phyloP scores from a whole-genome alignment of 164 flowering plant species.

The Piper longum region DNA sequence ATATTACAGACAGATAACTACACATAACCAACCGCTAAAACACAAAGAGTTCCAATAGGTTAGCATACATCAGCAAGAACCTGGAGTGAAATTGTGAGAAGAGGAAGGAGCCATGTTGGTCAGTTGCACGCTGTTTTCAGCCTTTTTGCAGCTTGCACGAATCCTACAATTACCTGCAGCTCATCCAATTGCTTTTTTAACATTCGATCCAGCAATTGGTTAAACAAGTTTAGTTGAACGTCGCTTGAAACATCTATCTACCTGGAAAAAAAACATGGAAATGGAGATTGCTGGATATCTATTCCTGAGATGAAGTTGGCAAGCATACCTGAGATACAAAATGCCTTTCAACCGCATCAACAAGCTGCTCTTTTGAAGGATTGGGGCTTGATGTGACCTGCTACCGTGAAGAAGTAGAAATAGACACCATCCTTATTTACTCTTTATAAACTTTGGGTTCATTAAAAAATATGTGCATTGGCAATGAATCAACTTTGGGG shows the following conservation, averaged over 20 bases:
- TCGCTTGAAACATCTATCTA: not conserved
- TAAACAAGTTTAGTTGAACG: not conserved
- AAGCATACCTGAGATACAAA: slow-evolving; percentile 76
- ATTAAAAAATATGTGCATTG: no score
- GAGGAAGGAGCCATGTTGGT: slow-evolving; percentile 3
- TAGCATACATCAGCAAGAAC: slow-evolving; percentile 1
- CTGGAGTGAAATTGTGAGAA: not conserved
- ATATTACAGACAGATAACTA: not conserved
- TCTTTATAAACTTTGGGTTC: no score
- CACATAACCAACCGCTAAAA: not conserved
- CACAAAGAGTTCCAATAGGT: slow-evolving; percentile 2
- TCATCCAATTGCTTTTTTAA: slow-evolving; percentile 83
- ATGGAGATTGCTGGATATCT: not conserved
- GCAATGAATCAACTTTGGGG: no score
- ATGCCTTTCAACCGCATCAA: slow-evolving; percentile 86
- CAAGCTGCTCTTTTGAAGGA: slow-evolving; percentile 77
- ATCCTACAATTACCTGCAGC: slow-evolving; percentile 84
- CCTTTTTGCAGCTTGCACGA: slow-evolving; percentile 78
- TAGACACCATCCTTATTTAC: not conserved
- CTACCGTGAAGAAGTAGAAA: not conserved
- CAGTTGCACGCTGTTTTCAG: slow-evolving; percentile 69
- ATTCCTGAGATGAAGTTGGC: not conserved
- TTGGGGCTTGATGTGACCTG: slow-evolving; percentile 71
- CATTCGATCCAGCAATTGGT: slow-evolving; percentile 10
- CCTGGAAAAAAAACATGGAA: not conserved